Percentiles rank a stretch among this genome's conserved stretches.
Conservation (phyloP, 106 monocot species). For the Acanthochlamys bracteata region DNA sequence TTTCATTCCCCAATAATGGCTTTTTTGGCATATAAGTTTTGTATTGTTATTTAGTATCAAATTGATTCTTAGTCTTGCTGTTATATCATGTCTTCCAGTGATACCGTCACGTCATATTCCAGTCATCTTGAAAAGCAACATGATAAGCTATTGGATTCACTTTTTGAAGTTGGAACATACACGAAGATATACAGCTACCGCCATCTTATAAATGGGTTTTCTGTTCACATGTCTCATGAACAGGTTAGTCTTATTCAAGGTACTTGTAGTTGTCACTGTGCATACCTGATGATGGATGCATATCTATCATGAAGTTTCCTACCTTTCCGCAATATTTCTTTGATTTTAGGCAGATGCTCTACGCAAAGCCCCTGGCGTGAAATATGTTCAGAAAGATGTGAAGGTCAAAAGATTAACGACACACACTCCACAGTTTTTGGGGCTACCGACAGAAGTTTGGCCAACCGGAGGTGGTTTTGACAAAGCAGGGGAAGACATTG, state of each 20-base stretch:
- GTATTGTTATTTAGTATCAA: no score
- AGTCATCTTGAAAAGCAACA: constrained; percentile 80
- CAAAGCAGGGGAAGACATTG: constrained; percentile 83
- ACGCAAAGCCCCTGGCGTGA: constrained; percentile 61
- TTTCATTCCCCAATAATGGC: no score
- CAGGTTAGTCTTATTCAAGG: constrained; percentile 37
- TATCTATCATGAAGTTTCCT: not conserved
- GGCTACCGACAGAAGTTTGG: constrained; percentile 85
- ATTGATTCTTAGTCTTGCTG: no score
- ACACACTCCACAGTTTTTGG: constrained; percentile 90
- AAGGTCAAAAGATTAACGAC: constrained; percentile 87
- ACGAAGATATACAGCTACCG: constrained; percentile 81
- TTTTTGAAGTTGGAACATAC: constrained; percentile 77
- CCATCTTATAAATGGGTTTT: constrained; percentile 93
- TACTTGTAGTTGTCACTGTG: not conserved
- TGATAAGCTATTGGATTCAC: constrained; percentile 69
- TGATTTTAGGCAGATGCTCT: constrained; percentile 44
- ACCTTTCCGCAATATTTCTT: not conserved
- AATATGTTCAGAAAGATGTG: constrained; percentile 75
- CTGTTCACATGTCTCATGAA: constrained; percentile 66
- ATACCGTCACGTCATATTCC: constrained; percentile 70
- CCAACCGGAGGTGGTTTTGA: constrained; percentile 94
- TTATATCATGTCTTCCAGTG: constrained; percentile 32
- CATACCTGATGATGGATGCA: no score
- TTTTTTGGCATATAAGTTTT: no score